phyloP scores from a whole-genome alignment of 805 yeast genomes.

The Ogataea pignaliae region DNA sequence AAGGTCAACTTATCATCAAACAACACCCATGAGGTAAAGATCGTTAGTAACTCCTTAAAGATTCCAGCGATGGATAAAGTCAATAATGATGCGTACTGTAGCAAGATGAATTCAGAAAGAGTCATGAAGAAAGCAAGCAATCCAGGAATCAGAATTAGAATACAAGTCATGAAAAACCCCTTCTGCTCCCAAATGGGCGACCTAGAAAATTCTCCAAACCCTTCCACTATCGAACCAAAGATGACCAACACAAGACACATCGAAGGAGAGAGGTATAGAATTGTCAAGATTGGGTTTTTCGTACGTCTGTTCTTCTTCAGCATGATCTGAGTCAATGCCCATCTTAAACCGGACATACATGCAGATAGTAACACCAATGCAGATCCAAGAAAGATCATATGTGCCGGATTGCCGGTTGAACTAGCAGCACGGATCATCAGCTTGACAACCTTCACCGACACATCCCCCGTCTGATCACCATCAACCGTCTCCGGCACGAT shows the following conservation, averaged over 20 bases:
- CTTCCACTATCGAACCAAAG: constrained; percentile 69
- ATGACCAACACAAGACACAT: constrained; percentile 64
- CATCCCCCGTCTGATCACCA: constrained; percentile 10
- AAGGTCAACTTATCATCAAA: constrained; percentile 70
- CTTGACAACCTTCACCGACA: not conserved
- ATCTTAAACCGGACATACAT: constrained; percentile 81
- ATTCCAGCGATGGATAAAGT: constrained; percentile 90
- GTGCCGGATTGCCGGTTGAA: constrained; percentile 13
- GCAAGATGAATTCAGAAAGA: constrained; percentile 75
- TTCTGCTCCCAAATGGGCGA: constrained; percentile 63
- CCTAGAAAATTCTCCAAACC: constrained; percentile 44
- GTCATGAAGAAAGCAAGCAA: constrained; percentile 86
- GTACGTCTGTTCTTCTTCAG: constrained; percentile 56
- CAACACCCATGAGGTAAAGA: constrained; percentile 59
- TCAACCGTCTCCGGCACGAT: constrained; percentile 17
- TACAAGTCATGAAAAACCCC: constrained; percentile 52
- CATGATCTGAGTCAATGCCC: constrained; percentile 91
- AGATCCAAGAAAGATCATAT: constrained; percentile 51
- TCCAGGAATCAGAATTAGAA: constrained; percentile 75
- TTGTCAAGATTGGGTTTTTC: constrained; percentile 77
- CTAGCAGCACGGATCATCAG: constrained; percentile 8
- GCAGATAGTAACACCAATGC: constrained; percentile 72
- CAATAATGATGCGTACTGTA: constrained; percentile 76
- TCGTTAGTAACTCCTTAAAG: constrained; percentile 86
- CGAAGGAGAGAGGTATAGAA: constrained; percentile 77